Base-by-base conservation (phyloP, 1,284 basidiomycete species). In the Coriolopsis trogii region DNA sequence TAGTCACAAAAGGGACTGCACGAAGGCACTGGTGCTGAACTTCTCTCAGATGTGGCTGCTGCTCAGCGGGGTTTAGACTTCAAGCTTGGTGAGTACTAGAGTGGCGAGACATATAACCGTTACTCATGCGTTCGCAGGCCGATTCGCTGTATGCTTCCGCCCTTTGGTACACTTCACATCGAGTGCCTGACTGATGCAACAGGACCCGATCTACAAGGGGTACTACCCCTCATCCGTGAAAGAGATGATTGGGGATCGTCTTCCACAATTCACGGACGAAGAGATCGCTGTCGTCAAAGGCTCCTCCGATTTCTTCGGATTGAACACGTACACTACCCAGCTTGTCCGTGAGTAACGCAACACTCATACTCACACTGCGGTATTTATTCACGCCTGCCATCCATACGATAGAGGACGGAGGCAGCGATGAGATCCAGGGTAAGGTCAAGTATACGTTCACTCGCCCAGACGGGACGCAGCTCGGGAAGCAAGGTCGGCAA, bases 401-500 rank as follows among this genome's bases (percentile, higher is more conserved):
- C n/a, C n/a, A n/a, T n/a, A 26, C 12, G 4, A 20, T 29, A 73
- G 73, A 67, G 66, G 68, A 70, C 13, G 71, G 70, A 3, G 72
- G 69, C 12, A 56, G 60, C 16, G 69, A 76, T 41, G 80, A 81
- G 54, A 71, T 74, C 40, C 67, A 70, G 23, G 80, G 79, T 9
- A 70, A 70, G 25, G 67, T 73, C 46, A 68, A 68, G 26, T 67
- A 70, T 26, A 73, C 72, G 0, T 74, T 75, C 55, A 73, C 68
- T 15, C 59, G 70, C 23, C 67, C 71, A 0, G 75, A 82, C 52
- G 80, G 81, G 1, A 71, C 71, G 3, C 74, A 82, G 56, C 74
- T 91, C 23, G 89, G 87, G 0, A 84, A 74, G 1, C 81, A 88
- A 74, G 79, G 83, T 83, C 48, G 66, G 53, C 6, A 18, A 23